These are phyloP conservation scores for Verticillium tricorpus DNA, from an alignment of 2,329 filamentous ascomycete species.

Conservation along the genomic window DNA sequence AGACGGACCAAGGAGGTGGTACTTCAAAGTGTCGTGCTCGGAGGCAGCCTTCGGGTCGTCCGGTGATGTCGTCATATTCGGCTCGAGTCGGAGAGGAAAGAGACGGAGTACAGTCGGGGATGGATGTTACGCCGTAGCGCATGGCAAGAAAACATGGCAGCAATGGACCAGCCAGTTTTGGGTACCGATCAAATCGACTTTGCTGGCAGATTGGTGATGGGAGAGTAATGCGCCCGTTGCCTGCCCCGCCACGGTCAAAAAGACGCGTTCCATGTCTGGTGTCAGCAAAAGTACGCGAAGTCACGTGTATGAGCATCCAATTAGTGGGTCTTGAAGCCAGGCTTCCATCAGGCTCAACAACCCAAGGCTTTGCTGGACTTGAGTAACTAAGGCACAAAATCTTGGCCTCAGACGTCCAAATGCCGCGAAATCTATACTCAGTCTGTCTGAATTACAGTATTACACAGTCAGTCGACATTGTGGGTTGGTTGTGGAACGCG, in stretches of 20 bases:
- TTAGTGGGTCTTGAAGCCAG: too few relatives aligned
- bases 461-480: too few relatives aligned
- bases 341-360: too few relatives aligned
- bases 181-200: background rate
- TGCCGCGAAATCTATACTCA: too few relatives aligned
- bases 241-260: background rate
- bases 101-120: background rate
- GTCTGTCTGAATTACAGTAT: too few relatives aligned
- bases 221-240: background rate
- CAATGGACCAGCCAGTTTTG: background rate
- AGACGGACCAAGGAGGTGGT: slow-evolving; percentile 83
- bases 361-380: too few relatives aligned
- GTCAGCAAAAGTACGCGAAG: slow-evolving; percentile 7
- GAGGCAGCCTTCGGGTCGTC: background rate
- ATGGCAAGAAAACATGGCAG: background rate
- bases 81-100: background rate
- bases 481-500: too few relatives aligned
- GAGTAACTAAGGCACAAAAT: too few relatives aligned
- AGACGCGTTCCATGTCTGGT: background rate
- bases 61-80: background rate
- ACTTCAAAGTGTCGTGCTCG: slow-evolving; percentile 67
- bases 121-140: background rate
- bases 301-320: slow-evolving; percentile 3
- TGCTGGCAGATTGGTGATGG: background rate
- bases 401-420: too few relatives aligned